A percentile compares a stretch with the other conserved stretches of the same genome.
Conservation (phyloP, 139 green algal species). For the Volvox reticuliferus region DNA sequence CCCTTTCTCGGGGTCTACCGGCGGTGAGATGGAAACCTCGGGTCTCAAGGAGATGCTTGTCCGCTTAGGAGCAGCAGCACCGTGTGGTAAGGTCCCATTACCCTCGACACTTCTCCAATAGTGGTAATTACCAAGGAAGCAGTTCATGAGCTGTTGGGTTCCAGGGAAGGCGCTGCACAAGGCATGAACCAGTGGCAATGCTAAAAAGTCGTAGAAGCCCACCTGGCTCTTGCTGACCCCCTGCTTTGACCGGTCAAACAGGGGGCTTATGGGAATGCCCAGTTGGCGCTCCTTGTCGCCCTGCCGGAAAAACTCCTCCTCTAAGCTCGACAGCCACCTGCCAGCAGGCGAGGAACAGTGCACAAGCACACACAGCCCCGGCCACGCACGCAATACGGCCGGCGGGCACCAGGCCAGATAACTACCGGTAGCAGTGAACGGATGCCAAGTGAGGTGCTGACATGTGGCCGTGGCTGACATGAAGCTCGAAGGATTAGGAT, state of each 20-base stretch:
- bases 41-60: background rate
- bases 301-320: slow-evolving; percentile 70
- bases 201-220: slow-evolving; percentile 56
- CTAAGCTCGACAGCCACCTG: slow-evolving; percentile 25
- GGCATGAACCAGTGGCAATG: slow-evolving; percentile 31
- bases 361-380: background rate
- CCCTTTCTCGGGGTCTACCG: background rate
- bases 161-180: slow-evolving; percentile 23
- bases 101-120: slow-evolving; percentile 3
- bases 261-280: slow-evolving; percentile 48
- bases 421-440: background rate
- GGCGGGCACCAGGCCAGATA: background rate
- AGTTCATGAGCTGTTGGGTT: background rate
- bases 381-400: background rate
- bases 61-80: background rate
- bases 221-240: slow-evolving; percentile 69
- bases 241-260: slow-evolving; percentile 66
- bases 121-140: slow-evolving; percentile 24
- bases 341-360: background rate
- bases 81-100: background rate
- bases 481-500: too few species aligned
- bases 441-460: too few species aligned
- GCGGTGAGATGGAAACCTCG: background rate
- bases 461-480: too few species aligned
- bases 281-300: slow-evolving; percentile 60